Base-by-base conservation (phyloP, 1,284 basidiomycete genomes). In the Exobasidium rhododendri region DNA sequence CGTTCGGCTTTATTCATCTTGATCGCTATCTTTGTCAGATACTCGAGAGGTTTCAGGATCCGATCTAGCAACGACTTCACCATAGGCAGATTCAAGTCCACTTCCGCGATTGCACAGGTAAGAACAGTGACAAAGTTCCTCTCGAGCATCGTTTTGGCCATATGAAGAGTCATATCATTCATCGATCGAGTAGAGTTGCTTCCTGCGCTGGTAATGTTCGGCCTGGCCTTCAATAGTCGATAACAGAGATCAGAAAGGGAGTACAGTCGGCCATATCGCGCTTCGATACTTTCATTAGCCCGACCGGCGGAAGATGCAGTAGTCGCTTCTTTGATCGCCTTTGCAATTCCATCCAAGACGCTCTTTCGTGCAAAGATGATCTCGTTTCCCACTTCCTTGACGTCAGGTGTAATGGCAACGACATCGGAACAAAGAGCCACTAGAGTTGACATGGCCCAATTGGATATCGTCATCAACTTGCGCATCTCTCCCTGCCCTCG, bases 81-180 rank as follows among this genome's bases (percentile, higher is more conserved):
- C 70, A 94, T 88, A 1, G 96, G 96, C 81, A 94, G 94, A 78
- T 97, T 96, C 57, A 97, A 85, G 77, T 99, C 96, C 43, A 97
- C 87, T 61, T 99, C 96, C 5, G 91, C 88, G 7, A 97, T 84
- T 11, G 92, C 89, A 56, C 84, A 89, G 0, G 96, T 97, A 32
- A 99, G 83, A 2, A 89, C 88, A 4, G 89, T 85, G 22, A 97
- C 96, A 73, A 91, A 96, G 78, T 92, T 92, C 83, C 97, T 97
- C 83, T 99, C 96, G 50, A 99, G 82, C 96, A 99, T 98, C 66
- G 94, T 86, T 83, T 97, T 98, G 46, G 96, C 92, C 62, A 97
- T 86, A 67, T 97, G 93, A 17, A 93, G 89, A 2, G 89, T 88
- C 11, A 86, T 84, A 56, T 96, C 94, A 47, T 94, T 90, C 62